phyloP scores from a whole-genome alignment of 306 rosid species.

The Lathyrus tuberosus region DNA sequence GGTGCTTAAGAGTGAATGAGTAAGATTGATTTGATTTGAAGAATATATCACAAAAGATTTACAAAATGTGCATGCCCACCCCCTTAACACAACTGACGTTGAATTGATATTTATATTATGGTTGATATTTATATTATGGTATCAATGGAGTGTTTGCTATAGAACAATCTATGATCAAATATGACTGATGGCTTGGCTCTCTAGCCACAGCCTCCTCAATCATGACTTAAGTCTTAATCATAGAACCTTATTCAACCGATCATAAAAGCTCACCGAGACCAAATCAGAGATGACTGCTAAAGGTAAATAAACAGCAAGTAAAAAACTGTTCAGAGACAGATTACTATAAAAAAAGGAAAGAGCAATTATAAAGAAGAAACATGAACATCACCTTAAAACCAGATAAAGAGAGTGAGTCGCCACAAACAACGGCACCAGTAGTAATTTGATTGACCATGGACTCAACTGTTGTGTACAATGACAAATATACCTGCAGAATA shows the following conservation, averaged over 20 bases:
- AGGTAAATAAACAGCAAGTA: conserved; percentile 18
- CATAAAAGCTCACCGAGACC: conserved; percentile 9
- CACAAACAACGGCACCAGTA: conserved; percentile 57
- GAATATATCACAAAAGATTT: conserved; percentile 19
- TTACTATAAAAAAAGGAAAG: conserved; percentile 12
- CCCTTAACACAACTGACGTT: conserved; percentile 5
- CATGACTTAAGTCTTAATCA: background rate
- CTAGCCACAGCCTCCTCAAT: conserved; percentile 28
- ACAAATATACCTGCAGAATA: conserved; percentile 76
- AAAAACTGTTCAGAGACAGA: conserved; percentile 17
- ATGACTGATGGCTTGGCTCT: conserved; percentile 29
- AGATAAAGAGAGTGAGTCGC: conserved; percentile 73
- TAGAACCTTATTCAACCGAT: conserved; percentile 27
- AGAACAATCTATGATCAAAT: background rate
- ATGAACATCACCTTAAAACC: conserved; percentile 66
- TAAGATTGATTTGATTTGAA: conserved; percentile 15
- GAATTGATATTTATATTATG: background rate
- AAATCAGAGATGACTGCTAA: conserved; percentile 7
- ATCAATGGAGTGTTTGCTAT: background rate
- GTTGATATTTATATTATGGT: conserved; percentile 2
- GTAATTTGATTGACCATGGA: conserved; percentile 79
- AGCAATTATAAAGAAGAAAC: conserved; percentile 3
- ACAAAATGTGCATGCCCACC: conserved; percentile 16
- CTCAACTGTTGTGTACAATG: conserved; percentile 75
- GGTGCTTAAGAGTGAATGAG: background rate